phyloP scores from a whole-genome alignment of 2,329 filamentous ascomycete genomes.

The Dryadomyces quercus-mongolicae region DNA sequence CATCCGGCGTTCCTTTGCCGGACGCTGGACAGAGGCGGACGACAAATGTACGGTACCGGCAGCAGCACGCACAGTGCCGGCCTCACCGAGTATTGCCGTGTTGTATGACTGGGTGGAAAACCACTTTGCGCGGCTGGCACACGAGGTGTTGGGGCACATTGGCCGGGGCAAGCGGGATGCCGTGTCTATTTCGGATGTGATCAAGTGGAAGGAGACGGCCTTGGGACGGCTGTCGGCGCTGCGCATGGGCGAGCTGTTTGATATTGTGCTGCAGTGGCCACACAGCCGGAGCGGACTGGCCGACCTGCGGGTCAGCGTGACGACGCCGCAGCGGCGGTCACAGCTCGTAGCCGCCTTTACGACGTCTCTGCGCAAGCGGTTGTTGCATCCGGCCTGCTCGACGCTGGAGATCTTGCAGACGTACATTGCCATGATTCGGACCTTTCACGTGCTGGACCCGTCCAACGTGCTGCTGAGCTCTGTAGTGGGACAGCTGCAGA shows the following conservation, averaged over 20 bases:
- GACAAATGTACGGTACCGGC: not conserved
- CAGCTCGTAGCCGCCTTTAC: constrained; percentile 61
- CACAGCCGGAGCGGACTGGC: constrained; percentile 58
- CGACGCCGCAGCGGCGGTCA: constrained; percentile 53
- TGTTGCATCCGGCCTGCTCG: constrained; percentile 65
- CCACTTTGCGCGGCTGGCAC: constrained; percentile 50
- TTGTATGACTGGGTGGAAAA: constrained; percentile 58
- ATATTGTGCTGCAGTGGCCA: constrained; percentile 69
- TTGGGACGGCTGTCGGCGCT: constrained; percentile 55
- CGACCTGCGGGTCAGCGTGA: constrained; percentile 60
- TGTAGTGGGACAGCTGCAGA: constrained; percentile 58
- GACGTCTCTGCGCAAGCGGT: constrained; percentile 47
- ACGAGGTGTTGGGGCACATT: constrained; percentile 40
- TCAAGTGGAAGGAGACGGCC: constrained; percentile 60
- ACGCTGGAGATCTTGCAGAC: constrained; percentile 65
- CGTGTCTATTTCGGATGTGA: constrained; percentile 43
- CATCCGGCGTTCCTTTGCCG: constrained; percentile 48
- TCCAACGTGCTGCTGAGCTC: constrained; percentile 67
- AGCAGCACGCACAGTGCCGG: constrained; percentile 1
- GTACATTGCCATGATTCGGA: constrained; percentile 69
- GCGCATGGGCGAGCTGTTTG: constrained; percentile 61
- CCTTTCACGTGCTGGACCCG: constrained; percentile 63
- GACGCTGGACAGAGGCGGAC: constrained; percentile 39
- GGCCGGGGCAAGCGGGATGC: constrained; percentile 20
- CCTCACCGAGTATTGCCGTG: constrained; percentile 39